Conservation (phyloP, 129 eudicot species). For the Logfia minima region DNA sequence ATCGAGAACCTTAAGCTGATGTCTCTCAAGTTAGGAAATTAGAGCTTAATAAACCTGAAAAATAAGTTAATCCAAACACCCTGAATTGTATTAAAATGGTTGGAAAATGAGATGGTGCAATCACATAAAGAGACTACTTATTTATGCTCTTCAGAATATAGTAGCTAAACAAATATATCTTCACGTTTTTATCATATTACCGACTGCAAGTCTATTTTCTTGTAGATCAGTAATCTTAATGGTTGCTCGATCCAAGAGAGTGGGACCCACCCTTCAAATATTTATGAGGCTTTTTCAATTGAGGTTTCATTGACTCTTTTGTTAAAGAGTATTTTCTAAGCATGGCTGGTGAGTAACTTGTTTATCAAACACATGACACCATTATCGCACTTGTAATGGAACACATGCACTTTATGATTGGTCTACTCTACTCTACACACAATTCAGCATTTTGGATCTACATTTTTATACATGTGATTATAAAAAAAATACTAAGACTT, state of each 20-base stretch:
- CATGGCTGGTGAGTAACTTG: conserved; percentile 49
- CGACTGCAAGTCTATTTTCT: neutral
- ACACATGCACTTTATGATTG: conserved; percentile 46
- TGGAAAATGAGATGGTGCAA: neutral
- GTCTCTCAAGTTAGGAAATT: too few species aligned
- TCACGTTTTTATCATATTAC: neutral
- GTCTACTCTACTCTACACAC: conserved; percentile 22
- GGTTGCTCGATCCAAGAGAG: conserved; percentile 30
- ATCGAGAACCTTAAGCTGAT: too few species aligned
- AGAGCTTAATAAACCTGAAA: too few species aligned
- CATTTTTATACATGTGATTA: conserved; percentile 1
- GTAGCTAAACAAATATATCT: neutral
- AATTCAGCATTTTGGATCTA: conserved; percentile 14
- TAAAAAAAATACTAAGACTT: neutral
- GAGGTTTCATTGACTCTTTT: conserved; percentile 32
- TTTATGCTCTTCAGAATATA: neutral
- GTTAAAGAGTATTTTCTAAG: conserved; percentile 44
- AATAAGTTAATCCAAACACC: neutral
- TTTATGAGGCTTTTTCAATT: conserved; percentile 1
- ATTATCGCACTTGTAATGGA: conserved; percentile 37
- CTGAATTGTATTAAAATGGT: neutral
- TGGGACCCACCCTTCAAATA: conserved; percentile 31
- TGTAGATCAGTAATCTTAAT: conserved; percentile 6
- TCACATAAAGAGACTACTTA: too few species aligned
- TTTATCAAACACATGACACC: conserved; percentile 45